Base-by-base conservation (phyloP, 1,284 basidiomycete species). In the Ganoderma multipileum region DNA sequence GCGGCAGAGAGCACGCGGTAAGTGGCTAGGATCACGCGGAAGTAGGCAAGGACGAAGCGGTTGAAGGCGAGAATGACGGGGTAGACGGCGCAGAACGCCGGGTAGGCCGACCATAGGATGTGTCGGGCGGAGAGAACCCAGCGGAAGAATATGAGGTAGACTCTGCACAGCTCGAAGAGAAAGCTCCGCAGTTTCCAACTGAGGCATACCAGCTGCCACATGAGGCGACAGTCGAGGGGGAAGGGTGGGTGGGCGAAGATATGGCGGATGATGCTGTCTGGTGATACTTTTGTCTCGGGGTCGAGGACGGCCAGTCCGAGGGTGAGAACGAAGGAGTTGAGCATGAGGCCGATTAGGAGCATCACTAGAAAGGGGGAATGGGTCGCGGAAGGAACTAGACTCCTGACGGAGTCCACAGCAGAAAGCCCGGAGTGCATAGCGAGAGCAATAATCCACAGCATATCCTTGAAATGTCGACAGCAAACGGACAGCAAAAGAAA, bases 171-270 rank as follows among this genome's bases (percentile, higher is more conserved):
- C 28, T 55, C 28, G 52, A 55, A 55, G 28, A 61, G 60, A 23
- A 44, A 30, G 9, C 26, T 41, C 9, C 60, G 60, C 38, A 61
- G 60, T 26, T 30, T 38, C 60, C 60, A 61, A 41, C 60, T 61
- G 60, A 61, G 60, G 23, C 26, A 41, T 12, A 23, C 41, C n/a
- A 61, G 60, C 41, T 61, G 39, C 60, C 60, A 61, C 28, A 61
- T 55, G 52, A 55, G 52, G 52, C 52, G 52, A 12, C 7, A 55
- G 52, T 55, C 52, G 52, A 55, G 52, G 20, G 28, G 28, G 52
- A 55, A 30, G 52, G 52, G 52, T 33, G 52, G 8, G 18, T 30
- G 14, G 6, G 52, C 18, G 52, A 55, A 12, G 52, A 55, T 12
- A 28, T 20, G 52, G 28, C 28, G 52, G 52, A 55, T 55, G 52